Base-by-base conservation (phyloP, 2,329 filamentous ascomycete species). In the Pseudogymnoascus sp. region DNA sequence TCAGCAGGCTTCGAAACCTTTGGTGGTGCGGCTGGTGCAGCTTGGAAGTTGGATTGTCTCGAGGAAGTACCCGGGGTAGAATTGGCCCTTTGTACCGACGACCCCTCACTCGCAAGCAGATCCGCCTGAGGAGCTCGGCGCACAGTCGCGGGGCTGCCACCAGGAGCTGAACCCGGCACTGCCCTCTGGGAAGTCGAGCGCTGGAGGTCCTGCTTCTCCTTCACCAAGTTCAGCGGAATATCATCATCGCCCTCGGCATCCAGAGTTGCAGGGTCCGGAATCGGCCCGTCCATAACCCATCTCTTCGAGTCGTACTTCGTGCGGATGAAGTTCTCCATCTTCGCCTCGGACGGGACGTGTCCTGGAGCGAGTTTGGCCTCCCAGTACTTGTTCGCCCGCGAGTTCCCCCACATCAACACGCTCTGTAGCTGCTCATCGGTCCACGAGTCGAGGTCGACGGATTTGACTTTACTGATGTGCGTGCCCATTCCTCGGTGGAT, bases 251-350 rank as follows among this genome's bases (percentile, higher is more conserved):
- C 92, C 14, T 91, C 90, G 12, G 80, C 86, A 73, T 96, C 91
- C 60, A 99, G 78, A 1, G 89, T 90, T 2, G 90, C 83, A n/a
- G 96, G 95, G 73, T 97, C 92, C 4, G 96, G 96, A 73, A 96
- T 93, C 4, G 87, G 87, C 1, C 95, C 95, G 65, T 99, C 95
- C 93, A 97, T 97, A n/a, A 92, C 89, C 95, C 95, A 99, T 78
- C 96, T 84, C 84, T 96, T 97, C 61, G 95, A 89, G 75, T 99
- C 95, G 76, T 99, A 99, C 77, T 99, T 99, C 63, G 96, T 99
- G 68, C 95, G 88, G 71, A 99, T 97, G 73, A 99, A 99, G 81
- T 97, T 99, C 83, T 99, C 95, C 70, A 99, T 97, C 83, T 99
- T 99, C 68, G 90, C 85, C 79, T 99, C 96, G 21, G 93, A 96